A percentile compares a stretch with the other conserved stretches of the same genome.
Evolutionary conservation across 2,329 filamentous ascomycete species (phyloP).

Genomic region (Harringtonia aguacate): DNA sequence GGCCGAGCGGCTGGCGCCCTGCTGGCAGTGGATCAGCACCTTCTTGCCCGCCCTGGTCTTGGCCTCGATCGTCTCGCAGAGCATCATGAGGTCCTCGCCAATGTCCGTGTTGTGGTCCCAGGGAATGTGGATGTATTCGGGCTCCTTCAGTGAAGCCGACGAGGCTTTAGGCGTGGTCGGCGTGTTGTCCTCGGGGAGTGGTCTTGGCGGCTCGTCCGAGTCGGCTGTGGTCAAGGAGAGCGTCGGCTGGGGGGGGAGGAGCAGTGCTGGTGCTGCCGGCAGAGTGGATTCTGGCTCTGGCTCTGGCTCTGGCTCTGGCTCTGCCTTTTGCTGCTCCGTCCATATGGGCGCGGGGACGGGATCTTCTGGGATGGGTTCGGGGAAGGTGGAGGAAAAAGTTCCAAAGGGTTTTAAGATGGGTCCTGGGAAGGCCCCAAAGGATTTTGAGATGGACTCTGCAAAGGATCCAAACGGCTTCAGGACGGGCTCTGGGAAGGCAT

Average conservation of each 20-base stretch:
- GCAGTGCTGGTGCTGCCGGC: too few species aligned
- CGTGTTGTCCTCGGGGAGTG: conserved; percentile 28
- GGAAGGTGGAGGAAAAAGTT: too few species aligned
- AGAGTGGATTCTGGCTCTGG: neutral
- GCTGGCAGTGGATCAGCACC: conserved; percentile 76
- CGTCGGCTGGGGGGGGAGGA: too few species aligned
- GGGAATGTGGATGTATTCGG: conserved; percentile 77
- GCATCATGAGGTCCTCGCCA: conserved; percentile 59
- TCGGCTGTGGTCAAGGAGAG: conserved; percentile 4
- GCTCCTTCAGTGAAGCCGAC: conserved; percentile 32
- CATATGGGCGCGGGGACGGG: too few species aligned
- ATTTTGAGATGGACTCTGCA: too few species aligned
- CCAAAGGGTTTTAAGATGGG: too few species aligned
- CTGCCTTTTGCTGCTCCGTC: too few species aligned
- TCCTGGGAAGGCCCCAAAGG: too few species aligned
- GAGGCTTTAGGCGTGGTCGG: conserved; percentile 49
- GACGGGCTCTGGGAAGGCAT: conserved; percentile 2
- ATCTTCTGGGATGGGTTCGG: too few species aligned
- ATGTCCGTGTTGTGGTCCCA: conserved; percentile 90
- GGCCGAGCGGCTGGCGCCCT: conserved; percentile 74
- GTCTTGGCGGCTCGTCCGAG: conserved; percentile 14
- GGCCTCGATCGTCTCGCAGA: conserved; percentile 68
- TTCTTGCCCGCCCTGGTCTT: conserved; percentile 63
- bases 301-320: neutral
- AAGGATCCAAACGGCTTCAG: conserved; percentile 34